Evolutionary conservation across 23 red algal species (phyloP).

Genomic region (Chondrus crispus): DNA sequence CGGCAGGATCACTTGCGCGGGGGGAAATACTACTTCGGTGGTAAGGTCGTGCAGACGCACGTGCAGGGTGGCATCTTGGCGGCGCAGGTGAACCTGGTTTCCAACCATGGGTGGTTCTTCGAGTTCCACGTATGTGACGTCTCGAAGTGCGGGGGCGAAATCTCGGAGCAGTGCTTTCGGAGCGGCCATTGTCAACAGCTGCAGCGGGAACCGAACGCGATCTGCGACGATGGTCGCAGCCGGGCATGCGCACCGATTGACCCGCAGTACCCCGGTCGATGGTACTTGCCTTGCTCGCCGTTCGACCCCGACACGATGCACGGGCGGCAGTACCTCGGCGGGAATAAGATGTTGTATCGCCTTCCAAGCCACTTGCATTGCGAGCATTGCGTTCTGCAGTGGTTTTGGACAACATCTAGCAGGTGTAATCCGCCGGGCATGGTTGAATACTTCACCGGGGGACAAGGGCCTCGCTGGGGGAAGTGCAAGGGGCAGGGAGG

Average conservation of each 20-base stretch:
- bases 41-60: not conserved
- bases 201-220: not conserved
- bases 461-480: not conserved
- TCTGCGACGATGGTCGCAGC: not conserved
- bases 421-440: constrained; percentile 16
- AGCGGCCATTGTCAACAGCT: not conserved
- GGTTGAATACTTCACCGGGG: not conserved
- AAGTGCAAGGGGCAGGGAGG: not conserved
- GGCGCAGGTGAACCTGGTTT: not conserved
- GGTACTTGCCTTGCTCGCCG: not conserved
- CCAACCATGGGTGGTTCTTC: not conserved
- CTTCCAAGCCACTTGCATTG: not conserved
- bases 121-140: constrained; percentile 19
- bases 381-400: constrained; percentile 28
- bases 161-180: not conserved
- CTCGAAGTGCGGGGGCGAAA: not conserved
- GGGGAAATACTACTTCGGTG: not conserved
- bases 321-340: not conserved
- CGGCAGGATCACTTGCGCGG: not conserved
- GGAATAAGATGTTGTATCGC: not conserved
- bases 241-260: not conserved
- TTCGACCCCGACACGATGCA: not conserved
- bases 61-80: not conserved
- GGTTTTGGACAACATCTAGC: constrained; percentile 20
- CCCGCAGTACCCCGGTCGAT: not conserved